Evolutionary conservation across 257 asterid species (phyloP), one percentile per base, ranked within the genome.

Genomic region (Echites panduratus): DNA sequence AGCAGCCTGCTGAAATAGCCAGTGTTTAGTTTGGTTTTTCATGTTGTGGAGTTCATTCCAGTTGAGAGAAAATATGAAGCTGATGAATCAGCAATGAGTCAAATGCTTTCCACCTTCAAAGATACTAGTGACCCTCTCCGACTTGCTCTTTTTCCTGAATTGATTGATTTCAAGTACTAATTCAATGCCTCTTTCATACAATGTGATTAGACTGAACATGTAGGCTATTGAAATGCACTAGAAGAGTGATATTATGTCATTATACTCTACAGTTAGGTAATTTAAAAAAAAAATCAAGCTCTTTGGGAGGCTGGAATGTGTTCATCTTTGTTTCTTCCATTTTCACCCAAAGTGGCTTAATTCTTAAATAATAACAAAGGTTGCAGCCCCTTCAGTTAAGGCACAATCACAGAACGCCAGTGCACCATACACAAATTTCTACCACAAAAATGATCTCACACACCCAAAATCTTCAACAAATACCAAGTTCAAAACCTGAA

Each of bases 131-230:
- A 87, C 82, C 88, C 88, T 66, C 85, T 93, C 32, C 90, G 98
- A 97, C 98, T 93, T 76, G 97, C 90, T 75, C 82, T 93, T 80
- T 93, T 93, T 71, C 97, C 98, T 0, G 98, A 93, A 86, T 97
- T 96, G 88, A 90, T 96, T 45, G 98, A 93, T 89, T 93, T 89
- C 89, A 93, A 90, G 98, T 90, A 85, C 22, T 68, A 78, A 43
- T 68, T 76, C 45, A 9, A 69, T 71, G 47, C 73, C 77, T 72
- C 62, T 78, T 54, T 44, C 70, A 58, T 47, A 68, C 27, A 24
- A 64, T 77, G 41, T 20, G 52, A 41, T 75, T 56, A 68, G 35
- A 38, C 64, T 16, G 14, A 11, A 2, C 52, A 50, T 6, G 0
- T 61, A 47, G 71, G 49, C 35, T 17, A 48, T n/a, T 22, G 17